phyloP scores from a whole-genome alignment of 1,284 basidiomycete species.

The Athelia psychrophila region DNA sequence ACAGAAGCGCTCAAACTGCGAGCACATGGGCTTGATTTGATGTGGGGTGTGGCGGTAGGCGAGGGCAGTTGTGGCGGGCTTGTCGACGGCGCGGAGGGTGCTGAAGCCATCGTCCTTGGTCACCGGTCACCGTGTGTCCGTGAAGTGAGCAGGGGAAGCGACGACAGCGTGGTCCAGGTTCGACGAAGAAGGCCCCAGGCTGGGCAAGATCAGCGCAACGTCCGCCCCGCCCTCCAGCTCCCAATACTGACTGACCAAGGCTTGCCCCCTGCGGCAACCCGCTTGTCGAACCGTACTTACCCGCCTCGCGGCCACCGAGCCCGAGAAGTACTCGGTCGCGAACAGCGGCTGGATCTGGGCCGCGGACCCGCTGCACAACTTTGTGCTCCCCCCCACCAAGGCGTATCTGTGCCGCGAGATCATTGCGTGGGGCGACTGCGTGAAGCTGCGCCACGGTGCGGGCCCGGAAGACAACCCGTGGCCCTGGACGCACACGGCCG shows the following conservation, averaged over 20 bases:
- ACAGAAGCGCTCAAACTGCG: too few relatives aligned
- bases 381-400: constrained; percentile 93
- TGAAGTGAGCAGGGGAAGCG: constrained; percentile 84
- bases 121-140: too few relatives aligned
- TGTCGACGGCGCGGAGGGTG: too few relatives aligned
- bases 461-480: constrained; percentile 84
- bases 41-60: too few relatives aligned
- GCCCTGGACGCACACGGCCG: constrained; percentile 91
- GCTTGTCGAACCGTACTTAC: constrained; percentile 91
- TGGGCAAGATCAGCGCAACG: constrained; percentile 77
- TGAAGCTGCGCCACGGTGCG: constrained; percentile 92
- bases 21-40: too few relatives aligned
- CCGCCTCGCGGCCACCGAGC: constrained; percentile 63
- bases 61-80: too few relatives aligned
- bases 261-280: constrained; percentile 52
- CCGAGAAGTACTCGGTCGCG: constrained; percentile 84
- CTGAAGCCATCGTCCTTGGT: too few relatives aligned
- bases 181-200: constrained; percentile 78
- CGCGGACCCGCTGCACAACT: constrained; percentile 92
- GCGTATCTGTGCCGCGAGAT: constrained; percentile 95
- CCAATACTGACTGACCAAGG: constrained; percentile 7
- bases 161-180: constrained; percentile 71
- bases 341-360: constrained; percentile 99
- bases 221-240: constrained; percentile 37
- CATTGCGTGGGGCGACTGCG: constrained; percentile 97